phyloP scores from a whole-genome alignment of 2,329 filamentous ascomycete species.

The Clarireedia monteithiana region DNA sequence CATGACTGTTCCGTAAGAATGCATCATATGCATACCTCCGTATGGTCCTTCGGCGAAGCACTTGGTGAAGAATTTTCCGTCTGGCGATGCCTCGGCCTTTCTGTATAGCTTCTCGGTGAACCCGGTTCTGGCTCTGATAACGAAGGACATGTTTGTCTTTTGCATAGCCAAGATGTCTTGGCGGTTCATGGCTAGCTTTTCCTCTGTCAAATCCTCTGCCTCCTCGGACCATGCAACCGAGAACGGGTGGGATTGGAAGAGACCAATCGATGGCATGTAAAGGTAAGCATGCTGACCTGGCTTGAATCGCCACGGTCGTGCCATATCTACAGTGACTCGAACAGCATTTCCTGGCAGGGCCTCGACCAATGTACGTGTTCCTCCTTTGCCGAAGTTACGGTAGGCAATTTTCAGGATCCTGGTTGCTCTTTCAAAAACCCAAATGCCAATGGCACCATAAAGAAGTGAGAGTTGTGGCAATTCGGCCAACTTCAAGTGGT shows the following conservation, averaged over 20 bases:
- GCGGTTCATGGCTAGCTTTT: constrained; percentile 51
- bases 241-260: constrained; percentile 73
- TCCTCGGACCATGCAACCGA: constrained; percentile 73
- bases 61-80: constrained; percentile 52
- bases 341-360: constrained; percentile 69
- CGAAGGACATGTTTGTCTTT: constrained; percentile 61
- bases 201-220: constrained; percentile 40
- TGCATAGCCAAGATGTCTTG: constrained; percentile 51
- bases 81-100: constrained; percentile 53
- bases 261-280: constrained; percentile 65
- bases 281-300: constrained; percentile 75
- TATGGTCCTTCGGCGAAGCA: constrained; percentile 73
- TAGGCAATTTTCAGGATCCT: constrained; percentile 55
- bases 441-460: constrained; percentile 56
- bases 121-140: constrained; percentile 66
- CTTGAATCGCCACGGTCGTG: constrained; percentile 67
- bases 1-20: constrained; percentile 71
- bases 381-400: constrained; percentile 58
- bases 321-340: constrained; percentile 65
- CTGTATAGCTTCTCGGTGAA: constrained; percentile 65
- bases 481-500: constrained; percentile 50
- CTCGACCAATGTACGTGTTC: constrained; percentile 63
- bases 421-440: constrained; percentile 54
- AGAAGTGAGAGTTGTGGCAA: constrained; percentile 51
- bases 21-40: constrained; percentile 60